A percentile compares a stretch with the other conserved stretches of the same genome.
Conservation (phyloP, 2,329 filamentous ascomycete species). For the Ceratocystis papillata region DNA sequence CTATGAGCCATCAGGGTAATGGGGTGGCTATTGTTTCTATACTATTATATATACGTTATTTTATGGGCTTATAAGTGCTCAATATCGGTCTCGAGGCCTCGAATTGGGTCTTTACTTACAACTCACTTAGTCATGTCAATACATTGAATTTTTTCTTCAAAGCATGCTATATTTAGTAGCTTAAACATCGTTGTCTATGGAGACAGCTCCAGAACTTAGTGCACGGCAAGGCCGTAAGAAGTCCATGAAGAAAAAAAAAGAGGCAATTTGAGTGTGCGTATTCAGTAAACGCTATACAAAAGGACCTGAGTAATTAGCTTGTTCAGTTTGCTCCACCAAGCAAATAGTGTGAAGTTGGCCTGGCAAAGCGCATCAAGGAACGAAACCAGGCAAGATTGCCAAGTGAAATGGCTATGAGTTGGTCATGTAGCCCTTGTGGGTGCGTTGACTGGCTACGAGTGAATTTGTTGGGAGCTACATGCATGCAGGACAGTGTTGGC, state of each 20-base stretch:
- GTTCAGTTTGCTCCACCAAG: background rate
- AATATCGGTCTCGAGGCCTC: too few species aligned
- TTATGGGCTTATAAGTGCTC: too few species aligned
- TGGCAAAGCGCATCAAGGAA: background rate
- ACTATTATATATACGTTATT: too few species aligned
- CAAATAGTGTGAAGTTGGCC: background rate
- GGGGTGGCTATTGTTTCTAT: too few species aligned
- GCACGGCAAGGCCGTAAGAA: background rate
- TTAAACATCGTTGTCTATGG: background rate
- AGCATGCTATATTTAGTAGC: constrained; percentile 3
- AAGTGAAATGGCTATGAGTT: background rate
- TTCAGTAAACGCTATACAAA: background rate
- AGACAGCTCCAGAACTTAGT: background rate
- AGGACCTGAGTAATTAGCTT: background rate
- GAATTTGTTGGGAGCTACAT: background rate
- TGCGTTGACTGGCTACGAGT: background rate
- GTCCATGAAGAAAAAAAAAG: background rate
- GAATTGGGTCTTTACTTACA: background rate
- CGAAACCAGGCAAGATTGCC: background rate
- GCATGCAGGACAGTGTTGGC: background rate
- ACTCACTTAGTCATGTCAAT: background rate
- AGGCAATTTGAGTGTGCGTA: background rate
- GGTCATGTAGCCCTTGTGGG: background rate
- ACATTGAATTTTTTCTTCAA: background rate
- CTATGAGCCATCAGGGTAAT: too few species aligned